Base-by-base conservation (phyloP, 768 basidiomycete species). In the Serendipita sp. region DNA sequence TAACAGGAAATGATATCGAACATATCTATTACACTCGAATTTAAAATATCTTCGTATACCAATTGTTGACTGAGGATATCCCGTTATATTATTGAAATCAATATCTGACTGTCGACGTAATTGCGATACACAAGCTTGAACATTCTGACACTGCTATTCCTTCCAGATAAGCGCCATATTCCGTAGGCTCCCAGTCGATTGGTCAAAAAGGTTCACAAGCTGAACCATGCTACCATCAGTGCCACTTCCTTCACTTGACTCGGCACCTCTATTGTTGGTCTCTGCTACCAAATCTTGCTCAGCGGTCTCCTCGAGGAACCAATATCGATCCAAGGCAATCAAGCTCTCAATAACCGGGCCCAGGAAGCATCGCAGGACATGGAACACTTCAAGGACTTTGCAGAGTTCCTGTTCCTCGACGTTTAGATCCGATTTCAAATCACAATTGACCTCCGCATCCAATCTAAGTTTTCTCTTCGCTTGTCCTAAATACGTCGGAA, bases 151-250 rank as follows among this genome's bases (percentile, higher is more conserved):
- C 44, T 11, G 44, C 48, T 36, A 60, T 60, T 16, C 28, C 34
- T 32, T 36, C 56, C 56, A 60, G 16, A 83, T 80, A 60, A 88
- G 75, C 4, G 81, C 86, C 64, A 86, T 75, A 72, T 89, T 89
- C 69, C 88, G 75, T 54, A 83, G 86, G 71, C 88, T 89, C 48
- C 85, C 87, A 2, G 79, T 80, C 3, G 76, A 75, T 71, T 89
- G 88, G 69, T 88, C 84, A 66, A 90, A 89, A 46, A 90, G 70
- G 71, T 86, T 88, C 2, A 88, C 76, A 23, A 81, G 69, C 35
- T 78, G 75, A 18, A 81, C 77, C 1, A 68, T 45, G 66, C 36
- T 58, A 54, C 56, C 66, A 18, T 16, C 30, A 8, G 8, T 16
- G 4, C 8, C 32, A 1, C 7, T 11, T 18, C 48, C 41, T 38